Evolutionary conservation across 2,329 filamentous ascomycete species (phyloP), one percentile per base, ranked within the genome.

Genomic region (Aureobasidium namibiae): DNA sequence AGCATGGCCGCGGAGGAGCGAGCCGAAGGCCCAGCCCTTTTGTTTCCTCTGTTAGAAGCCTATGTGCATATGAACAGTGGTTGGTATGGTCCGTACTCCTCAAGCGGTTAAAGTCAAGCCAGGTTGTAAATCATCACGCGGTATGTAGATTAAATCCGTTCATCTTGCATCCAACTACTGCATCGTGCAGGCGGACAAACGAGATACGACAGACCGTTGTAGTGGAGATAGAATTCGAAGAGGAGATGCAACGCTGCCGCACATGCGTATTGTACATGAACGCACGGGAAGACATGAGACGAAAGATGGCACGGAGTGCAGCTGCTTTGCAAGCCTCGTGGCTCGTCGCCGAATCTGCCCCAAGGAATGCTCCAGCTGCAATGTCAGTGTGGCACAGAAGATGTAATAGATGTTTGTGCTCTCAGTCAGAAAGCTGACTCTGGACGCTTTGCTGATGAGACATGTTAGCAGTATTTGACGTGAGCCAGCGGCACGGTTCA

Each of bases 11-110:
- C 50, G 50, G 50, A 21, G 16, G 23, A 23, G n/a, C 13, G n/a
- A 16, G 33, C 38, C 36, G 36, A 53, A 41, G 16, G 50, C 36
- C 36, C 50, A 18, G 23, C 50, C 34, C 2, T 33, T 34, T 33
- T 38, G 7, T 42, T 54, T 39, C 36, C 33, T 42, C 36, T 54
- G 31, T 54, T 54, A 31, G 50, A 54, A 54, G 36, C 26, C 50
- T 54, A 42, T 54, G 49, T 41, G 16, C 36, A 41, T 23, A 26
- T 23, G 24, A 54, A 54, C 8, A 54, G 50, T 21, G 50, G 50
- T 54, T 31, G n/a, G 21, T 39, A 26, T 54, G 49, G 49, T 41
- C 36, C 34, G 10, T n/a, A 39, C 36, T 54, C 10, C n/a, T 21
- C 13, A 14, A 42, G 36, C 34, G 36, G 24, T 21, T 33, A 42